phyloP scores from a whole-genome alignment of 306 rosid species.

The Rubus idaeus region DNA sequence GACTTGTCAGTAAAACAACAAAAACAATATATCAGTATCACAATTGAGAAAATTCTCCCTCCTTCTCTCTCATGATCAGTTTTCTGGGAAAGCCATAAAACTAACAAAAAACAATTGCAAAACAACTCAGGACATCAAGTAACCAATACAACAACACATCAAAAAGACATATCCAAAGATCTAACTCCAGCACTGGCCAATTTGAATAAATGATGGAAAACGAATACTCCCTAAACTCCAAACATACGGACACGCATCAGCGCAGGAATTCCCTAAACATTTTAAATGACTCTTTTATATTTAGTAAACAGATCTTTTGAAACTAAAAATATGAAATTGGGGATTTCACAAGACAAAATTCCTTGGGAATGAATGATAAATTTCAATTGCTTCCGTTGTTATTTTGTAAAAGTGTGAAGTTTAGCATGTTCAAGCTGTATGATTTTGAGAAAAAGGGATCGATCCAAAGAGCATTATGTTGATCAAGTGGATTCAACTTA shows the following conservation, averaged over 20 bases:
- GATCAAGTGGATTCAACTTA: not conserved
- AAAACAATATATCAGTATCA: not conserved
- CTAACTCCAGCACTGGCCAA: not conserved
- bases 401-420: not conserved
- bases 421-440: not conserved
- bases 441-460: too few relatives aligned
- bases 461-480: too few relatives aligned
- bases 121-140: not conserved
- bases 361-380: not conserved
- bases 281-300: not conserved
- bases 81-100: not conserved
- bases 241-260: not conserved
- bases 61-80: not conserved
- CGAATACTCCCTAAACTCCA: not conserved
- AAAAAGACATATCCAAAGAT: not conserved
- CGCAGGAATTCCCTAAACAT: not conserved
- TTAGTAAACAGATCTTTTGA: not conserved
- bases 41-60: not conserved
- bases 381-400: not conserved
- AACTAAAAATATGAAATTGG: too few relatives aligned
- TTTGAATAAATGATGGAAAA: not conserved
- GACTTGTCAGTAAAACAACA: constrained; percentile 7
- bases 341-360: not conserved
- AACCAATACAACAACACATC: not conserved
- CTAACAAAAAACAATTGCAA: not conserved